A percentile compares a stretch with the other conserved stretches of the same genome.
Conservation (phyloP, 2,329 filamentous ascomycete genomes). For the Calonectria pseudoreteaudii region DNA sequence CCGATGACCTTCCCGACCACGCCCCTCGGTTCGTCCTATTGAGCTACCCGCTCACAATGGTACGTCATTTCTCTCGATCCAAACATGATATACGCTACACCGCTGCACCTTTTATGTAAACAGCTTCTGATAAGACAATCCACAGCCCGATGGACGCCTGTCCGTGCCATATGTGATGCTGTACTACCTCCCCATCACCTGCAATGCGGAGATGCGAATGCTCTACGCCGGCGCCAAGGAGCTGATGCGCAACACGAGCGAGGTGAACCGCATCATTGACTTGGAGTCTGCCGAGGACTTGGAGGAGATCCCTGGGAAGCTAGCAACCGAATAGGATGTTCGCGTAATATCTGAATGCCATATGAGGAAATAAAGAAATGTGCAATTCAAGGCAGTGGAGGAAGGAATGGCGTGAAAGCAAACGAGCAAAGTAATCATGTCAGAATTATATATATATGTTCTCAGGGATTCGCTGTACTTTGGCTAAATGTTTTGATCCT, state of each 20-base stretch:
- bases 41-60: slow-evolving; percentile 90
- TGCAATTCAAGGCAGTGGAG: not conserved
- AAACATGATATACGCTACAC: not conserved
- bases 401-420: not conserved
- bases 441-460: not conserved
- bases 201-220: slow-evolving; percentile 90
- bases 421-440: not conserved
- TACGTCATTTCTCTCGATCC: slow-evolving; percentile 54
- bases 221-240: slow-evolving; percentile 96
- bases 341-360: not conserved
- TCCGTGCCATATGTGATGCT: slow-evolving; percentile 94
- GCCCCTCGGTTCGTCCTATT: slow-evolving; percentile 90
- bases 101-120: not conserved
- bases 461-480: not conserved
- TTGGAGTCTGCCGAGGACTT: slow-evolving; percentile 84
- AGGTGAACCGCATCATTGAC: slow-evolving; percentile 90
- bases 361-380: slow-evolving; percentile 15
- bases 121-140: slow-evolving; percentile 24
- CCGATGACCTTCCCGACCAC: slow-evolving; percentile 92
- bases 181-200: slow-evolving; percentile 94
- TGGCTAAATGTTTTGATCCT: not conserved
- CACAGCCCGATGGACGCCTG: slow-evolving; percentile 81
- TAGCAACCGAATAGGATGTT: slow-evolving; percentile 41
- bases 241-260: slow-evolving; percentile 91
- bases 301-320: slow-evolving; percentile 80